phyloP scores from a whole-genome alignment of 2,329 filamentous ascomycete species.

The Sordariomycetes sp. region DNA sequence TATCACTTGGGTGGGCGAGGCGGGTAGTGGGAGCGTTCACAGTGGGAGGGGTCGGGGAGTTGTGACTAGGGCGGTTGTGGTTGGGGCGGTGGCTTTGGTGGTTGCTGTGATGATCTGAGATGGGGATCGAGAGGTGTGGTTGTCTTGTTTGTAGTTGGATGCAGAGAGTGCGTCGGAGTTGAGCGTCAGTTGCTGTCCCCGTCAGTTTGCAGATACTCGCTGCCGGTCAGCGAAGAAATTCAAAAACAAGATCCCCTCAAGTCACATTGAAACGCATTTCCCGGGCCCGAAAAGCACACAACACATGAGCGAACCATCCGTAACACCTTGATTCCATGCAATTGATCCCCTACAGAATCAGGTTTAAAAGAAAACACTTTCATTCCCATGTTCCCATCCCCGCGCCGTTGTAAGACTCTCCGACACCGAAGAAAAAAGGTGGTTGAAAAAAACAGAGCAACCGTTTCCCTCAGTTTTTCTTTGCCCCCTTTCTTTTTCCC shows the following conservation, averaged over 20 bases:
- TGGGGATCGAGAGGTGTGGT: not conserved
- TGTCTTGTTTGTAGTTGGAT: not conserved
- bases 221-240: not conserved
- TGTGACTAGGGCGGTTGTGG: constrained; percentile 6
- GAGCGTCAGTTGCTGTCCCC: not conserved
- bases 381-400: not conserved
- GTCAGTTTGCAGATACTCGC: not conserved
- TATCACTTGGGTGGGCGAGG: constrained; percentile 15
- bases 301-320: not conserved
- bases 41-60: not conserved
- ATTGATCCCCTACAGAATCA: constrained; percentile 4
- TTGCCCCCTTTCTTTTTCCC: not conserved
- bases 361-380: not conserved
- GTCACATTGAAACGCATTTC: no score
- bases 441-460: not conserved
- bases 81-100: constrained; percentile 7
- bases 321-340: constrained; percentile 6
- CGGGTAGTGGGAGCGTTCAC: not conserved
- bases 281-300: no score
- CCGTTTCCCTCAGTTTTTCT: not conserved
- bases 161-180: not conserved
- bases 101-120: constrained; percentile 2
- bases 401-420: not conserved
- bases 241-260: not conserved
- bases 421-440: not conserved